These are phyloP conservation scores for Aspergillus brunneoviolaceus DNA, from an alignment of 2,329 filamentous ascomycete genomes.

Conservation along the genomic window DNA sequence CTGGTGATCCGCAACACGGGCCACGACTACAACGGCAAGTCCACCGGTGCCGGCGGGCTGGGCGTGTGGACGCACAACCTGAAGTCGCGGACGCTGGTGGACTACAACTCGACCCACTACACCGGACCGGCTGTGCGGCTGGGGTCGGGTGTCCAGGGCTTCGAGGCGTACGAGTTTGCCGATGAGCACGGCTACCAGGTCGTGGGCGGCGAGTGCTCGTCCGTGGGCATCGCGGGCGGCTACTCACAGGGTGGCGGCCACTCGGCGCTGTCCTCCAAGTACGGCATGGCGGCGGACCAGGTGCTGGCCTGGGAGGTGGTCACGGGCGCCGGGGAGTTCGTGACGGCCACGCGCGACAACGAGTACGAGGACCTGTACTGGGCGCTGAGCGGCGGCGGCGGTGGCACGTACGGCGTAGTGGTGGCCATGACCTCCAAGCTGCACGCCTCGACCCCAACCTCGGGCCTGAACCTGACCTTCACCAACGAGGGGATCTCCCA, in stretches of 20 bases:
- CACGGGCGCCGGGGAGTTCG: not conserved
- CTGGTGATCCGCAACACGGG: slow-evolving; percentile 48
- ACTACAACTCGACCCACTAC: not conserved
- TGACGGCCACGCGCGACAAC: slow-evolving; percentile 1
- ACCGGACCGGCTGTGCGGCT: slow-evolving; percentile 23
- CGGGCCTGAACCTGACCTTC: slow-evolving; percentile 1
- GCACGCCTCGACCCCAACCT: not conserved
- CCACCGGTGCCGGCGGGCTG: slow-evolving; percentile 57
- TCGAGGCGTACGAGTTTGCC: slow-evolving; percentile 28
- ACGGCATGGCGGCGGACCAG: slow-evolving; percentile 17
- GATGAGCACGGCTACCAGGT: slow-evolving; percentile 23
- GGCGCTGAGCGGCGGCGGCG: slow-evolving; percentile 17
- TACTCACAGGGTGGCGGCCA: slow-evolving; percentile 32
- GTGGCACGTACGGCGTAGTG: slow-evolving; percentile 17
- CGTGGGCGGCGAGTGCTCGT: slow-evolving; percentile 19
- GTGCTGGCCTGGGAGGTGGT: slow-evolving; percentile 29
- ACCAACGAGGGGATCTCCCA: slow-evolving; percentile 1
- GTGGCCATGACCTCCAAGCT: slow-evolving; percentile 1
- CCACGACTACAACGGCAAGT: slow-evolving; percentile 53
- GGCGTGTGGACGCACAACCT: slow-evolving; percentile 36
- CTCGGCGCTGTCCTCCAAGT: slow-evolving; percentile 27
- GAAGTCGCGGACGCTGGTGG: slow-evolving; percentile 17
- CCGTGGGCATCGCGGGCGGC: slow-evolving; percentile 25
- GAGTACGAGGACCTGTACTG: slow-evolving; percentile 15
- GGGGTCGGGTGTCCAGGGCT: slow-evolving; percentile 30